Conservation (phyloP, 2,329 filamentous ascomycete genomes). For the Colletotrichum spaethianum region DNA sequence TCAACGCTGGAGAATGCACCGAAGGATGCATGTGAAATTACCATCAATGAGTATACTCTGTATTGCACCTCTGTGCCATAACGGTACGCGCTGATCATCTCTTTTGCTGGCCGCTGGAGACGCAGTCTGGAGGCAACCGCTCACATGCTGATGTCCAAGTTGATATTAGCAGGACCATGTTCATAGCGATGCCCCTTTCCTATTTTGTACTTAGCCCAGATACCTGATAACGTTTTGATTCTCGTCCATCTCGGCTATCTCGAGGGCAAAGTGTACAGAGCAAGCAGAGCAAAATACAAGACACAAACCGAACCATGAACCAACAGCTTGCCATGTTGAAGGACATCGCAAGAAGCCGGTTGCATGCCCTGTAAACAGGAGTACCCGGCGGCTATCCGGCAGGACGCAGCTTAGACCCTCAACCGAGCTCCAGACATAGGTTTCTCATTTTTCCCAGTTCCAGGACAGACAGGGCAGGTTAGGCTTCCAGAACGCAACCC, state of each 20-base stretch:
- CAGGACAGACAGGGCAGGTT: conserved; percentile 11
- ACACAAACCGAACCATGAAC: background rate
- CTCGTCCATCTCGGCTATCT: background rate
- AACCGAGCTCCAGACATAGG: conserved; percentile 2
- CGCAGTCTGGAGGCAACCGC: conserved; percentile 1
- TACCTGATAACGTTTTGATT: background rate
- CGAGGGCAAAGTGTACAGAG: background rate
- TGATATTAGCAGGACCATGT: conserved; percentile 11
- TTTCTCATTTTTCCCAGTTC: conserved; percentile 8
- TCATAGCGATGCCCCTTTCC: conserved; percentile 4
- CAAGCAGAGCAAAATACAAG: background rate
- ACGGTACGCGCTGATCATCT: conserved; percentile 26
- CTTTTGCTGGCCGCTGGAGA: conserved; percentile 25
- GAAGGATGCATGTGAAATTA: conserved; percentile 20
- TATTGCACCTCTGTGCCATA: too few species aligned
- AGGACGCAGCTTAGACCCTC: background rate
- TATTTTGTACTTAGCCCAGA: background rate
- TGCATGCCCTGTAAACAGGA: too few species aligned
- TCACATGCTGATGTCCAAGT: background rate
- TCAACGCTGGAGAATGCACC: conserved; percentile 8
- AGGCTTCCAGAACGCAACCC: background rate
- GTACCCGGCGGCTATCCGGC: background rate
- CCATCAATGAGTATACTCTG: background rate
- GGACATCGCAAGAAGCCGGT: background rate
- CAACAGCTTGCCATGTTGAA: background rate